These are phyloP conservation scores for Pyrenophora seminiperda DNA, from an alignment of 2,329 filamentous ascomycete genomes.

Conservation along the genomic window DNA sequence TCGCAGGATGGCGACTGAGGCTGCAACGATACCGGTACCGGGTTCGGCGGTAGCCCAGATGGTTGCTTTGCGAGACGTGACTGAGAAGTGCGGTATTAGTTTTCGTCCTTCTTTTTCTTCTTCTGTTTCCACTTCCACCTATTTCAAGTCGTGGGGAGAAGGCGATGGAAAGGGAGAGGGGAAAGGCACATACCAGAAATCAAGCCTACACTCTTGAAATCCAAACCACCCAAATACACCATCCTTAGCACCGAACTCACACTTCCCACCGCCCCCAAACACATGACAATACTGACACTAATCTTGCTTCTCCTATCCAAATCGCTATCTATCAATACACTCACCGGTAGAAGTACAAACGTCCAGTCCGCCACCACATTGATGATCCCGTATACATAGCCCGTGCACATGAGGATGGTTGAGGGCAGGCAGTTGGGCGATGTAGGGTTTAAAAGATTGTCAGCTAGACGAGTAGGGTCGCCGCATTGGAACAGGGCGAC, in stretches of 20 bases:
- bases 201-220: slow-evolving; percentile 16
- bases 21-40: slow-evolving; percentile 57
- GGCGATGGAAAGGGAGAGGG: no score
- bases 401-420: slow-evolving; percentile 28
- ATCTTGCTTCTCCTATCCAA: slow-evolving; percentile 53
- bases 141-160: no score
- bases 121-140: no score
- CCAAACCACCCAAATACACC: slow-evolving; percentile 38
- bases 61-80: slow-evolving; percentile 45
- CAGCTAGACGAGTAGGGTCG: slow-evolving; percentile 31
- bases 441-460: slow-evolving; percentile 21
- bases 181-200: slow-evolving; percentile 16
- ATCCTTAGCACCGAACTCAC: slow-evolving; percentile 41
- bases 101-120: no score
- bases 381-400: slow-evolving; percentile 41
- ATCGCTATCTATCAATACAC: slow-evolving; percentile 48
- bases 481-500: slow-evolving; percentile 40
- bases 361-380: slow-evolving; percentile 45
- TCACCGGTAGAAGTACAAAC: slow-evolving; percentile 43
- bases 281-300: slow-evolving; percentile 54
- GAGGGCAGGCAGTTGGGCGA: slow-evolving; percentile 29
- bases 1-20: slow-evolving; percentile 54
- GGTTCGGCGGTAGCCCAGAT: slow-evolving; percentile 58
- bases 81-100: slow-evolving; percentile 13
- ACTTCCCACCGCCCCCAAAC: slow-evolving; percentile 48